Percentiles rank a stretch among this genome's conserved stretches.
Evolutionary conservation across 2,329 filamentous ascomycete species (phyloP).

Genomic region (Fusarium gaditjirri): DNA sequence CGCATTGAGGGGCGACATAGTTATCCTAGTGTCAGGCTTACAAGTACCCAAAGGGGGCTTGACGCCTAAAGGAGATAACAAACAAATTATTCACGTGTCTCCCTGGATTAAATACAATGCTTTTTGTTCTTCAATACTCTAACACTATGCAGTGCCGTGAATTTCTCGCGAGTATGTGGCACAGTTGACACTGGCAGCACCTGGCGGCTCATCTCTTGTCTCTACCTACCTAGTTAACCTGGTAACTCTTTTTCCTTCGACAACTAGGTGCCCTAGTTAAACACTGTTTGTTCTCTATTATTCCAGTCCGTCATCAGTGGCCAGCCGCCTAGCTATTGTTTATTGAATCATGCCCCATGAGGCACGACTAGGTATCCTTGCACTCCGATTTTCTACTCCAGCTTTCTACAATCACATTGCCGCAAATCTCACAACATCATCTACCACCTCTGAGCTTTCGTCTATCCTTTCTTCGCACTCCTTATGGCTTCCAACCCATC

Average conservation of each 20-base stretch:
- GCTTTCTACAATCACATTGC: neutral
- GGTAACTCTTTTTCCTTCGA: neutral
- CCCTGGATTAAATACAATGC: constrained; percentile 2
- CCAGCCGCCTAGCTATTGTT: neutral
- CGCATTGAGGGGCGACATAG: constrained; percentile 25
- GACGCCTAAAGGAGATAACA: neutral
- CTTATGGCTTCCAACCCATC: constrained; percentile 10
- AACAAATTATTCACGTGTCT: neutral
- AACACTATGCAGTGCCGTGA: neutral
- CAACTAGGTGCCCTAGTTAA: neutral
- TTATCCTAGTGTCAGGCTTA: constrained; percentile 28
- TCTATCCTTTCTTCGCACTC: neutral
- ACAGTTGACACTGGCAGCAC: constrained; percentile 7
- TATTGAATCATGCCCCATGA: neutral
- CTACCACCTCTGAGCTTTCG: neutral
- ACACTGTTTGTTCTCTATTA: neutral
- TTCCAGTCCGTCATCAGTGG: neutral
- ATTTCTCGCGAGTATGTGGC: neutral
- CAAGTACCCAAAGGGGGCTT: constrained; percentile 1
- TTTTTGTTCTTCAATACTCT: neutral
- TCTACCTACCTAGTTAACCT: neutral
- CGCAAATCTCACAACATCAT: neutral
- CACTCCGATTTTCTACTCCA: neutral
- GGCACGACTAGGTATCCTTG: neutral
- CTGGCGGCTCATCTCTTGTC: neutral